Percentiles rank a stretch among this genome's conserved stretches.
phyloP scores from a whole-genome alignment of 192 early-diverging fungal genomes.

The Thamnidium elegans region DNA sequence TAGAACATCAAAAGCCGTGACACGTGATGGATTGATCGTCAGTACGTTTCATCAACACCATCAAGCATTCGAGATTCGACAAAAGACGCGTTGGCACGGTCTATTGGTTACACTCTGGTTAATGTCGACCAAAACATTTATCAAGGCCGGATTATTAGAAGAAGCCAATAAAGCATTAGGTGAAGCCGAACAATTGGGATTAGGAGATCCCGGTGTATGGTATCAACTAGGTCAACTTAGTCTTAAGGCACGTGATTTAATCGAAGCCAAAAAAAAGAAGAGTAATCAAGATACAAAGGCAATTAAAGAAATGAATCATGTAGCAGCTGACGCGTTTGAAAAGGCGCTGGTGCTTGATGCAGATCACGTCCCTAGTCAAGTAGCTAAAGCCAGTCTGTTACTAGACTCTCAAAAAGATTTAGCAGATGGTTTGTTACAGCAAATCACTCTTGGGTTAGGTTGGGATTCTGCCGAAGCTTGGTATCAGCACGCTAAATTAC shows the following conservation, averaged over 20 bases:
- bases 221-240: slow-evolving; percentile 40
- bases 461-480: slow-evolving; percentile 21
- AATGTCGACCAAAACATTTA: slow-evolving; percentile 8
- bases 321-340: slow-evolving; percentile 37
- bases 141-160: slow-evolving; percentile 4
- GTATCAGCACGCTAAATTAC: slow-evolving; percentile 45
- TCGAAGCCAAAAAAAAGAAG: background rate
- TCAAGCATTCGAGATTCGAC: slow-evolving; percentile 10
- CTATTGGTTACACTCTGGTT: slow-evolving; percentile 14
- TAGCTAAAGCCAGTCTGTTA: slow-evolving; percentile 4
- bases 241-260: background rate
- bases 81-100: slow-evolving; percentile 14
- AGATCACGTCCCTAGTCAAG: slow-evolving; percentile 11
- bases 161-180: slow-evolving; percentile 14
- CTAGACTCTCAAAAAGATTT: slow-evolving; percentile 4
- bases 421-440: slow-evolving; percentile 6
- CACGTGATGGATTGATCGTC: slow-evolving; percentile 3
- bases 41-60: slow-evolving; percentile 15
- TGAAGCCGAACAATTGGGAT: slow-evolving; percentile 11
- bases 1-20: background rate
- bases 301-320: slow-evolving; percentile 52
- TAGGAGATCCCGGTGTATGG: slow-evolving; percentile 22
- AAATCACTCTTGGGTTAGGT: slow-evolving; percentile 6
- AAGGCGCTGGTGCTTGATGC: slow-evolving; percentile 13
- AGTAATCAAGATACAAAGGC: slow-evolving; percentile 31